Percentiles rank a stretch among this genome's conserved stretches.
Evolutionary conservation across 495 filamentous ascomycete genomes (phyloP).

Genomic region (Neurospora tetrasperma): DNA sequence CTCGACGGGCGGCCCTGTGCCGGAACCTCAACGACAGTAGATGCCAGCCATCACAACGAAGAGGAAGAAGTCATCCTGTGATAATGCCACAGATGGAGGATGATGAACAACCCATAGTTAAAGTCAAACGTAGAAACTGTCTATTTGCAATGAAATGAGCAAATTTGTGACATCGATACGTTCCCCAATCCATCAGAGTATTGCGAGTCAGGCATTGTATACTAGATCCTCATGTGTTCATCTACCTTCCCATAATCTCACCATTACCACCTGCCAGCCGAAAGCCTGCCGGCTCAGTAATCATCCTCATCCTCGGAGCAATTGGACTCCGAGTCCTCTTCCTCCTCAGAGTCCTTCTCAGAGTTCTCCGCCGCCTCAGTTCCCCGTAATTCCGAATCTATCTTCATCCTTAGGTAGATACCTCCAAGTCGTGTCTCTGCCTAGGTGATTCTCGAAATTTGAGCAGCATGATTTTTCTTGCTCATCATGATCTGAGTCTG

Average conservation of each 20-base stretch:
- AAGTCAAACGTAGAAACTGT: not conserved
- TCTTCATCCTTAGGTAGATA: not conserved
- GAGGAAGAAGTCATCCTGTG: not conserved
- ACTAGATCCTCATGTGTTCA: not conserved
- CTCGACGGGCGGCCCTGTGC: not conserved
- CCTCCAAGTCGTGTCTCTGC: too few relatives aligned
- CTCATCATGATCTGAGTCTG: too few relatives aligned
- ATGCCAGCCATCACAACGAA: not conserved
- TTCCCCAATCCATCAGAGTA: not conserved
- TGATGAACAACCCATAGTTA: not conserved
- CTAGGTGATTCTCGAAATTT: too few relatives aligned
- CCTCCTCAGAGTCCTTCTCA: not conserved
- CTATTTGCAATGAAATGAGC: not conserved
- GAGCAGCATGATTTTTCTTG: too few relatives aligned
- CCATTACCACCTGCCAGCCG: not conserved
- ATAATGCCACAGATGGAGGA: too few relatives aligned
- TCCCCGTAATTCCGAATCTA: not conserved
- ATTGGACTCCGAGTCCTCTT: not conserved
- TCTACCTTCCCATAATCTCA: not conserved
- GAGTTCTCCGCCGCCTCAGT: not conserved
- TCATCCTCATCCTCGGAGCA: not conserved
- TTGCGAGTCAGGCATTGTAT: not conserved
- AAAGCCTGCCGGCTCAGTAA: not conserved
- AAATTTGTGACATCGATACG: not conserved
- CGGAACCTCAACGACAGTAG: not conserved